Conservation (phyloP, 2,329 filamentous ascomycete genomes). For the Cyanodermella asteris region DNA sequence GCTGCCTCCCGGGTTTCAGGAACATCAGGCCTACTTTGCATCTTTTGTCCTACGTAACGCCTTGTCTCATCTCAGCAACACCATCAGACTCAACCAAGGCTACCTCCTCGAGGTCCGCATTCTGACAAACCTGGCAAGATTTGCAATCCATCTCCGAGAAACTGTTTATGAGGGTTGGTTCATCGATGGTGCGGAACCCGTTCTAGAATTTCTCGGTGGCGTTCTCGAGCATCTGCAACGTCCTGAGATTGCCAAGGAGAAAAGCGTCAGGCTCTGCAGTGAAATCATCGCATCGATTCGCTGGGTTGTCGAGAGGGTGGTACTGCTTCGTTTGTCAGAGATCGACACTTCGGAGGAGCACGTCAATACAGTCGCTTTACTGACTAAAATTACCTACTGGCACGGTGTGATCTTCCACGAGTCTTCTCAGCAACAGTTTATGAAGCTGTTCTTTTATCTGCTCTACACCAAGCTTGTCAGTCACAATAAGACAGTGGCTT, state of each 20-base stretch:
- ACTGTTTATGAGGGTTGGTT: slow-evolving; percentile 95
- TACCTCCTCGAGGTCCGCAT: slow-evolving; percentile 60
- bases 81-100: slow-evolving; percentile 49
- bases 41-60: slow-evolving; percentile 66
- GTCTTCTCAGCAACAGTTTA: slow-evolving; percentile 55
- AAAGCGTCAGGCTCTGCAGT: slow-evolving; percentile 76
- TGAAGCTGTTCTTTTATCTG: slow-evolving; percentile 77
- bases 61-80: slow-evolving; percentile 46
- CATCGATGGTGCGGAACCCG: slow-evolving; percentile 59
- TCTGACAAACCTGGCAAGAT: slow-evolving; percentile 66
- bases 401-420: slow-evolving; percentile 73
- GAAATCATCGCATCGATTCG: slow-evolving; percentile 61
- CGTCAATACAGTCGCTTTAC: slow-evolving; percentile 43
- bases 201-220: slow-evolving; percentile 69
- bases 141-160: slow-evolving; percentile 63
- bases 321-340: slow-evolving; percentile 64
- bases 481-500: slow-evolving; percentile 40
- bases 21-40: slow-evolving; percentile 88
- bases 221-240: slow-evolving; percentile 75
- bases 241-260: slow-evolving; percentile 57
- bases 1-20: slow-evolving; percentile 76
- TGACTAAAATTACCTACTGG: slow-evolving; percentile 85
- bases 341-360: slow-evolving; percentile 44
- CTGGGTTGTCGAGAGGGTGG: slow-evolving; percentile 53
- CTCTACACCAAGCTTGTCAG: slow-evolving; percentile 78